Base-by-base conservation (phyloP, 257 asterid genomes). In the Gynochthodes officinalis region DNA sequence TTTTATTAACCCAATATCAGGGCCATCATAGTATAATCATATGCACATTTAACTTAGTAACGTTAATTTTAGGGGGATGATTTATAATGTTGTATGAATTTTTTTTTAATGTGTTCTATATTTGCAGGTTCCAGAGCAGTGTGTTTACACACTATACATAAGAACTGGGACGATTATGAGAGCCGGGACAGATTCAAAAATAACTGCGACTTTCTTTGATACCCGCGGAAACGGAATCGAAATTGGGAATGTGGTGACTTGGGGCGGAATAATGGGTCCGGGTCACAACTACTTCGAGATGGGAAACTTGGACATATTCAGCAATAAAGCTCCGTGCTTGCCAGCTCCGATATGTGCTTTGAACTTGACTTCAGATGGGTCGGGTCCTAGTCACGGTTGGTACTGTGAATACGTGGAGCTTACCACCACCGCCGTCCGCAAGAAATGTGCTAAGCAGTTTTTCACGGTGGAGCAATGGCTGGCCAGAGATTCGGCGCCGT, bases 381-480 rank as follows among this genome's bases (percentile, higher is more conserved):
- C 88, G 2, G 96, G 96, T 8, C 2, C 70, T 12, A 85, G 84
- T 35, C 92, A 85, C 11, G 94, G 94, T 1, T 90, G 96, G 96
- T 90, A 88, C 79, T 74, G 81, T 62, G 82, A 85, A 73, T 88
- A 86, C 6, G 84, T 90, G 27, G 92, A 90, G 73, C 89, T 85
- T 11, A 86, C 94, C 4, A 58, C 48, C 42, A 77, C 92, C 12
- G 90, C 87, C 13, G 78, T 78, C 68, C 94, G n/a, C n/a, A n/a
- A n/a, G n/a, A n/a, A n/a, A n/a, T n/a, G n/a, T n/a, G n/a, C n/a
- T n/a, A n/a, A n/a, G 69, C 73, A 68, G 54, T 3, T 46, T 23
- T 88, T 89, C 71, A 66, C 80, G 48, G 91, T 89, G 64, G 88
- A 87, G 70, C 96, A 86, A 65, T 89, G 96, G 96, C 28, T 89